A percentile compares a stretch with the other conserved stretches of the same genome.
Evolutionary conservation across 108 stramenopile genomes (phyloP).

Genomic region (Pseudonitzschia pungens): DNA sequence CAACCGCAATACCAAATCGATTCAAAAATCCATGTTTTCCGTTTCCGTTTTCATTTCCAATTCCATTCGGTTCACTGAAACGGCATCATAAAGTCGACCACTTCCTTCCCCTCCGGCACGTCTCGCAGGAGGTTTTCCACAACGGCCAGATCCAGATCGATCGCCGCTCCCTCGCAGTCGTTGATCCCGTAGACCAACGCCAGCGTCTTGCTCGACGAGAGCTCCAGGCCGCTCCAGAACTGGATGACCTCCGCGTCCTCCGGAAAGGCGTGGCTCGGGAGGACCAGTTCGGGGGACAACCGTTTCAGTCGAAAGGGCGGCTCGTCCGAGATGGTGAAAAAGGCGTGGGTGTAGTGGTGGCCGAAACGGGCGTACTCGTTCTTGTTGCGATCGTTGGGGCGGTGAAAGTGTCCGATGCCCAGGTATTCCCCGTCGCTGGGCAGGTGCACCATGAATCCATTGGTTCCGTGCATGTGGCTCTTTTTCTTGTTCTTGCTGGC

Average conservation of each 20-base stretch:
- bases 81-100: conserved; percentile 49
- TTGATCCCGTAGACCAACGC: conserved; percentile 63
- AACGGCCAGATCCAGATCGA: conserved; percentile 21
- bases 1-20: no score
- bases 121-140: conserved; percentile 35
- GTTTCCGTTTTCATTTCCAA: not conserved
- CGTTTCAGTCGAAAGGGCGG: conserved; percentile 53
- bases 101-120: conserved; percentile 60
- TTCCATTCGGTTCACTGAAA: not conserved
- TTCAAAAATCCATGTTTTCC: no score
- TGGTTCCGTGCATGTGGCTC: conserved; percentile 78
- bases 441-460: conserved; percentile 78
- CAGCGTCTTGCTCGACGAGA: conserved; percentile 39
- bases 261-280: conserved; percentile 34
- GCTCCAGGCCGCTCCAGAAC: conserved; percentile 77
- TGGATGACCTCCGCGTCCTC: conserved; percentile 82
- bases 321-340: conserved; percentile 41
- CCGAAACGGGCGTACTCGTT: conserved; percentile 80
- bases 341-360: conserved; percentile 83
- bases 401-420: conserved; percentile 86
- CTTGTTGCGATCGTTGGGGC: conserved; percentile 61
- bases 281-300: conserved; percentile 71
- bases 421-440: conserved; percentile 56
- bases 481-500: conserved; percentile 31
- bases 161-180: conserved; percentile 64